phyloP scores from a whole-genome alignment of 441 rosid genomes.

The Omphalea diandra region DNA sequence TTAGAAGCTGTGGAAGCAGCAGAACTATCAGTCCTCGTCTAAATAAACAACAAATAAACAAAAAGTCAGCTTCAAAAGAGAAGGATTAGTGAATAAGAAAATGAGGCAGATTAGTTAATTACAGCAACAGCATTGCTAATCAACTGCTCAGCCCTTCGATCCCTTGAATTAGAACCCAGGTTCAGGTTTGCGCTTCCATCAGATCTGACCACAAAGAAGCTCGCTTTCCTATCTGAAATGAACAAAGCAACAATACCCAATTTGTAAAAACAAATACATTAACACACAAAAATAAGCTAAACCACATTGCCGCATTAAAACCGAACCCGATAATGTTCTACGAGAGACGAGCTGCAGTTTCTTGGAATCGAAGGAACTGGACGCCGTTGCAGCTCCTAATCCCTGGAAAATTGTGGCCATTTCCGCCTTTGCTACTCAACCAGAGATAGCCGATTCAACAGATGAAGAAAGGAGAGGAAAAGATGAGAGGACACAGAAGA shows the following conservation, averaged over 20 bases:
- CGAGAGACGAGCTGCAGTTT: constrained; percentile 36
- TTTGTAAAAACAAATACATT: too few relatives aligned
- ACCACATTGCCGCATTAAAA: background rate
- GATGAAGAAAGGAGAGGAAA: too few relatives aligned
- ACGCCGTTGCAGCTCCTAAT: constrained; percentile 44
- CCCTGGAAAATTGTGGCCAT: constrained; percentile 68
- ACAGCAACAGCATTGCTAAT: constrained; percentile 71
- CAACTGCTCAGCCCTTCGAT: constrained; percentile 39
- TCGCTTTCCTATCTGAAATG: constrained; percentile 42
- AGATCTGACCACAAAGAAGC: constrained; percentile 51
- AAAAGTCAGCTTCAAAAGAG: background rate
- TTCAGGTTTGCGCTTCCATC: constrained; percentile 35
- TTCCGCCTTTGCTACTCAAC: background rate
- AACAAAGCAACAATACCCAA: too few relatives aligned
- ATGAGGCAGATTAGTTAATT: constrained; percentile 13
- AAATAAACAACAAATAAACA: constrained; percentile 16
- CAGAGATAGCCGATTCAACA: background rate
- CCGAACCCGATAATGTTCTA: constrained; percentile 46
- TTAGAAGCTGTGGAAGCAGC: constrained; percentile 50
- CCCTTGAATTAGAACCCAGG: constrained; percentile 27
- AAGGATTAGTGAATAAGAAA: background rate
- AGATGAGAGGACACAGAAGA: background rate
- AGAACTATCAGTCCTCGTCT: constrained; percentile 52
- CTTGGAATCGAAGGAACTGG: constrained; percentile 47
- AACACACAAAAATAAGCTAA: background rate